Evolutionary conservation across 345 rosid species (phyloP).

Genomic region (Carallia pectinifolia): DNA sequence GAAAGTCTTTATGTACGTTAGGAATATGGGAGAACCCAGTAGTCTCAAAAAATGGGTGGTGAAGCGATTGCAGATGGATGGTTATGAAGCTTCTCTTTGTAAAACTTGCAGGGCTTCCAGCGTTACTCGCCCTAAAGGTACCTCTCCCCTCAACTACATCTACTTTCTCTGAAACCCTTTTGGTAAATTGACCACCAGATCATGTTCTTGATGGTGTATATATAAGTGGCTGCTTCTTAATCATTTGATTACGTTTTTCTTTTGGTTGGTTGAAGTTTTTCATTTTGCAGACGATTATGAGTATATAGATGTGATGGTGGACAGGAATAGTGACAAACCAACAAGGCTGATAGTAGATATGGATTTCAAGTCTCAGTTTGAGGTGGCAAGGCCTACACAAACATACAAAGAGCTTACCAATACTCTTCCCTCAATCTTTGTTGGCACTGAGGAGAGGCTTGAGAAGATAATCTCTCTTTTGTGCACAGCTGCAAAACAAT

Average conservation of each 20-base stretch:
- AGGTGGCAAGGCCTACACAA: conserved; percentile 41
- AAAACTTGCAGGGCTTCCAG: conserved; percentile 28
- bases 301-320: conserved; percentile 41
- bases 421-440: conserved; percentile 38
- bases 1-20: conserved; percentile 26
- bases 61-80: conserved; percentile 28
- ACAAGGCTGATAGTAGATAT: conserved; percentile 49
- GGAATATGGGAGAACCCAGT: conserved; percentile 24
- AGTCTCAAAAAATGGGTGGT: conserved; percentile 37
- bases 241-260: neutral
- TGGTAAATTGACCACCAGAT: no score
- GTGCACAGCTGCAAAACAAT: conserved; percentile 43
- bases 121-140: conserved; percentile 18
- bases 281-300: conserved; percentile 36
- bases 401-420: conserved; percentile 34
- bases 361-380: conserved; percentile 57
- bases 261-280: conserved; percentile 20
- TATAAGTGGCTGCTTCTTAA: no score
- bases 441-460: conserved; percentile 45
- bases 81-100: conserved; percentile 34
- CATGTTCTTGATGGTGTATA: no score
- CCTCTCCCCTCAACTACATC: neutral
- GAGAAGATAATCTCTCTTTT: conserved; percentile 35
- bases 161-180: no score
- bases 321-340: conserved; percentile 4